phyloP scores from a whole-genome alignment of 2,329 filamentous ascomycete genomes.

The Monosporascus cannonballus region DNA sequence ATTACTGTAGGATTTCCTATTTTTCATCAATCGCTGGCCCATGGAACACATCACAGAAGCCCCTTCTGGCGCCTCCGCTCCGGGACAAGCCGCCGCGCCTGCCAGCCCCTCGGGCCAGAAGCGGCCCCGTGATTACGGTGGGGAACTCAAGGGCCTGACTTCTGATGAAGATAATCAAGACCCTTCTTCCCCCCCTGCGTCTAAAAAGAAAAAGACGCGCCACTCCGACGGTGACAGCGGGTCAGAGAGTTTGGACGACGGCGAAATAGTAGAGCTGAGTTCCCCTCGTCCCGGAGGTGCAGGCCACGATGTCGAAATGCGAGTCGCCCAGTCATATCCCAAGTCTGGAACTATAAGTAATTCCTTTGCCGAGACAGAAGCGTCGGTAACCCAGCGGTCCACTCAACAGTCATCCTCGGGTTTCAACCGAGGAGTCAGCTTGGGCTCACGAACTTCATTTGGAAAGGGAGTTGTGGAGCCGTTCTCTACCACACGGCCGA shows the following conservation, averaged over 20 bases:
- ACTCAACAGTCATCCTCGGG: conserved; percentile 2
- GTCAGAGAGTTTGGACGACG: conserved; percentile 25
- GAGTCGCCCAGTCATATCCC: background rate
- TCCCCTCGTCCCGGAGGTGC: conserved; percentile 1
- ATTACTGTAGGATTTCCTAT: no score
- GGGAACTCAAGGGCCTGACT: conserved; percentile 25
- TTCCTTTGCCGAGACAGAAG: conserved; percentile 1
- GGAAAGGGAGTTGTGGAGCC: conserved; percentile 8
- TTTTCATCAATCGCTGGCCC: background rate
- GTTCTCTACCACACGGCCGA: conserved; percentile 2
- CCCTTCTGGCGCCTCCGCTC: conserved; percentile 7
- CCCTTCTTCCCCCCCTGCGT: conserved; percentile 2
- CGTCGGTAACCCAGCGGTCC: conserved; percentile 3
- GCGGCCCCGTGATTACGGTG: conserved; percentile 22
- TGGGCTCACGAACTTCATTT: conserved; percentile 20
- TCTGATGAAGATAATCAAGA: conserved; percentile 12
- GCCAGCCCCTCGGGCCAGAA: conserved; percentile 16
- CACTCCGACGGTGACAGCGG: conserved; percentile 7
- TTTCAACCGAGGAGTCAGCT: conserved; percentile 18
- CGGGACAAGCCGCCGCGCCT: conserved; percentile 5
- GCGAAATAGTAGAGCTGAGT: conserved; percentile 25
- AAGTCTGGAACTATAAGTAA: background rate
- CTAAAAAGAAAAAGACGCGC: conserved; percentile 18
- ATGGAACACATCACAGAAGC: conserved; percentile 4
- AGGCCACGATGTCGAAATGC: background rate